Base-by-base conservation (phyloP, 805 yeast species). In the Kuraishia piskuri region DNA sequence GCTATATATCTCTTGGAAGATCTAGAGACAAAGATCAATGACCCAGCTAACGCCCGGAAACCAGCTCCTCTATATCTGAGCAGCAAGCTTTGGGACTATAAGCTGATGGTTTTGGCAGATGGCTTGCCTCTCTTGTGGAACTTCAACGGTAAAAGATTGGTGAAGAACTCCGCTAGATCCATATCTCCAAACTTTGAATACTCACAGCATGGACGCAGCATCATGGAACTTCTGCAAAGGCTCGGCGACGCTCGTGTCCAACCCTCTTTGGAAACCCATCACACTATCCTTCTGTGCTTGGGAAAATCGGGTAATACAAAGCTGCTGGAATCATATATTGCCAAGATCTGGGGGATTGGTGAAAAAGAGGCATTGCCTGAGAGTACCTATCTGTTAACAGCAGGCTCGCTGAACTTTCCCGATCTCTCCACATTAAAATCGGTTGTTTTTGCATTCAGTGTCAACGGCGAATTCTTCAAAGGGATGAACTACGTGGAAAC, bases 401-500 rank as follows among this genome's bases (percentile, higher is more conserved):
- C 7, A 25, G 51, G 40, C 31, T 53, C 56, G 10, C 31, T 58
- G 24, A 46, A 53, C 3, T 63, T 61, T 54, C 75, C 75, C 5
- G 53, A 61, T 51, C 54, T 53, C 23, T 48, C 53, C 9, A 54
- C 58, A 2, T 57, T 71, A 23, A 57, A 58, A 12, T 61, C 67
- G 8, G 60, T 71, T 2, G 45, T 70, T 1, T 55, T 62, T 14
- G 60, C 71, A 0, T 69, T 65, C 54, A 53, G 64, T 6, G 62
- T 61, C 54, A 68, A 68, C 51, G 59, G 61, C 26, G 60, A 65
- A 19, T 53, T 68, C 9, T 26, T 59, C 17, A 58, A 62, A 45
- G 71, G 69, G n/a, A 48, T 70, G 3, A 24, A 57, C 22, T 51
- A 63, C 14, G 58, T 66, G 52, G 58, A 61, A 46, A 49, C 55